Base-by-base conservation (phyloP, 208 protist genomes). In the Leishmania amazonensis region DNA sequence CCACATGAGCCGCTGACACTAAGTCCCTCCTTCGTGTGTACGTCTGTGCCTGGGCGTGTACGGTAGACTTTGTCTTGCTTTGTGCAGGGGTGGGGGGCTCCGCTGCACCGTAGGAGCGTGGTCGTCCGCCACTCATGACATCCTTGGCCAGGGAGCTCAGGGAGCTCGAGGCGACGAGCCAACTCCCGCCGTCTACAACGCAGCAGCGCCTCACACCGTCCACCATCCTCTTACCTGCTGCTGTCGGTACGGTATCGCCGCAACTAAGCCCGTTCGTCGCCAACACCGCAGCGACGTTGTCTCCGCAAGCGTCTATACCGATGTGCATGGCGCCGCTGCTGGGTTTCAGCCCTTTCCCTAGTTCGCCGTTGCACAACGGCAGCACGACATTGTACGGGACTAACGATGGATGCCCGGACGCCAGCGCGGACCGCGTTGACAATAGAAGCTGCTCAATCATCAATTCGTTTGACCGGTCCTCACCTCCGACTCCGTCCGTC, bases 151-250 rank as follows among this genome's bases (percentile, higher is more conserved):
- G 67, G 31, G 76, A 79, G 40, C 80, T 83, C 53, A 71, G 58
- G 51, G 70, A 79, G n/a, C 81, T 84, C 40, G 84, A 87, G 76
- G 81, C 84, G 49, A 87, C 79, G 2, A 80, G 84, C 57, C 84
- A 87, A 77, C 84, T 87, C 28, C 84, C 84, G 8, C 84, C 84
- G 9, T 83, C 84, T 6, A 84, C 77, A 6, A 76, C 71, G 65
- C 84, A 82, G 58, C 84, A 88, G n/a, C 51, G 53, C 21, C 2
- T 83, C 40, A 77, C 80, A 19, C 84, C 84, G 8, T 42, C 80
- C 35, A 84, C 84, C 1, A 80, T 87, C 28, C 76, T 87, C 13
- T 65, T 84, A 51, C 80, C 84, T 57, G 80, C 84, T 57, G 79
- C 84, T 4, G 73, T 84, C 9, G 67, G 76, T 17, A 51, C 64